Conservation (phyloP, 2,329 filamentous ascomycete genomes). For the Colletotrichum caudatum region DNA sequence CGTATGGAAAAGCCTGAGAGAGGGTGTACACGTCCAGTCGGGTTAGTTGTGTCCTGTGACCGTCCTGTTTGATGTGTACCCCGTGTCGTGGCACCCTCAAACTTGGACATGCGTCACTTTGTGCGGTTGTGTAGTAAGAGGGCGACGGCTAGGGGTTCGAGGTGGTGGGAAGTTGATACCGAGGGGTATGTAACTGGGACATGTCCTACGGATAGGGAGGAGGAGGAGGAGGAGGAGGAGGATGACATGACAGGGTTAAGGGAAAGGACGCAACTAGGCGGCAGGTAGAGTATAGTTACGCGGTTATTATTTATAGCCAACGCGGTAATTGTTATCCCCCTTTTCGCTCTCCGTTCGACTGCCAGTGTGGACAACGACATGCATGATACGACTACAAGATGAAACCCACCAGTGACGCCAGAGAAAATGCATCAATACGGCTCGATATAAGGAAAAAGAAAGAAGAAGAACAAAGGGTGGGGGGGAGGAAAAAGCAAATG, state of each 20-base stretch:
- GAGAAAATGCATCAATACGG: not conserved
- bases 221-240: constrained; percentile 58
- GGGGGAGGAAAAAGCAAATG: too few relatives aligned
- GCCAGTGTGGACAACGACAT: too few relatives aligned
- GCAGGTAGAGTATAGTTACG: not conserved
- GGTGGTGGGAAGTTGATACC: constrained; percentile 49
- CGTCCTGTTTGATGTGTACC: not conserved
- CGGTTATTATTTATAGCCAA: too few relatives aligned
- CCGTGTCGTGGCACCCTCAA: not conserved
- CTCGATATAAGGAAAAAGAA: not conserved
- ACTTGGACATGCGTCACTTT: not conserved
- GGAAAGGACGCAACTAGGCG: constrained; percentile 14
- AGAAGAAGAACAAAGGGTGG: too few relatives aligned
- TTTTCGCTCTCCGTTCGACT: too few relatives aligned
- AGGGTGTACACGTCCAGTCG: not conserved
- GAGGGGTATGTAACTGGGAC: constrained; percentile 68
- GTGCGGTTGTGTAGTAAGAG: too few relatives aligned
- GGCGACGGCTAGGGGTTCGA: too few relatives aligned
- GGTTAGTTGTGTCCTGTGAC: not conserved
- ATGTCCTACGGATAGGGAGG: constrained; percentile 77
- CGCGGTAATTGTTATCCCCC: too few relatives aligned
- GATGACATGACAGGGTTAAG: too few relatives aligned
- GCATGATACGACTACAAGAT: too few relatives aligned
- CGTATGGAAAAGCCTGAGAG: constrained; percentile 12
- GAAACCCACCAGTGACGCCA: not conserved